These are phyloP conservation scores for Ustilago xerochloae DNA, from an alignment of 1,284 basidiomycete genomes.

Conservation along the genomic window DNA sequence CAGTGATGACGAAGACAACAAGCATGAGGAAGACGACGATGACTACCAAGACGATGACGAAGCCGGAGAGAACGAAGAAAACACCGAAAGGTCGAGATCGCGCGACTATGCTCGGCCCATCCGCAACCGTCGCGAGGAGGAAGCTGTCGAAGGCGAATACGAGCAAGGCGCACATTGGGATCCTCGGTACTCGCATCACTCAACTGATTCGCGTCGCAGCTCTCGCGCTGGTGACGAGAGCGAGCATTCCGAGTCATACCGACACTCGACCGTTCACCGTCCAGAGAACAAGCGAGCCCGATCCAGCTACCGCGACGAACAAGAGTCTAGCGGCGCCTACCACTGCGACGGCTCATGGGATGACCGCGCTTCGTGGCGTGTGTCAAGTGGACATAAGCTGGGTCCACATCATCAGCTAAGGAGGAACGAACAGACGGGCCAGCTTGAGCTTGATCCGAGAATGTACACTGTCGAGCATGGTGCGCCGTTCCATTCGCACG, in stretches of 20 bases:
- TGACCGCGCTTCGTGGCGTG: constrained; percentile 44
- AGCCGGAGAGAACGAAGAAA: neutral
- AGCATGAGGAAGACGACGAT: constrained; percentile 12
- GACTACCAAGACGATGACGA: neutral
- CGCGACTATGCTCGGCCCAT: constrained; percentile 27
- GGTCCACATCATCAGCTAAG: constrained; percentile 47
- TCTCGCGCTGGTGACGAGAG: constrained; percentile 15
- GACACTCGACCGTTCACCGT: constrained; percentile 36
- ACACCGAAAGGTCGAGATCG: neutral
- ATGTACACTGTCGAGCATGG: constrained; percentile 40
- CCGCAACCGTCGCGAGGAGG: constrained; percentile 20
- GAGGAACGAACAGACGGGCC: constrained; percentile 36
- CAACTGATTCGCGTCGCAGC: constrained; percentile 25
- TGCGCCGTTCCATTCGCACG: constrained; percentile 14
- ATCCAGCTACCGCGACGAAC: constrained; percentile 6
- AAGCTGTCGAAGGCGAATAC: constrained; percentile 28
- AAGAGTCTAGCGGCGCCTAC: constrained; percentile 24
- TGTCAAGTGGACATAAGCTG: constrained; percentile 54
- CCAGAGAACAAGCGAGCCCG: constrained; percentile 22
- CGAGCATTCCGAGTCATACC: constrained; percentile 29
- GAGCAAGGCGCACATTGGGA: constrained; percentile 36
- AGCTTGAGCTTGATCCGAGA: constrained; percentile 37
- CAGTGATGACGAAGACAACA: constrained; percentile 10
- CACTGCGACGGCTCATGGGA: constrained; percentile 47
- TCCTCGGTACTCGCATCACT: constrained; percentile 11